A percentile compares a stretch with the other conserved stretches of the same genome.
These are phyloP conservation scores for Pseudogymnoascus sp. DNA, from an alignment of 2,329 filamentous ascomycete genomes.

Conservation along the genomic window DNA sequence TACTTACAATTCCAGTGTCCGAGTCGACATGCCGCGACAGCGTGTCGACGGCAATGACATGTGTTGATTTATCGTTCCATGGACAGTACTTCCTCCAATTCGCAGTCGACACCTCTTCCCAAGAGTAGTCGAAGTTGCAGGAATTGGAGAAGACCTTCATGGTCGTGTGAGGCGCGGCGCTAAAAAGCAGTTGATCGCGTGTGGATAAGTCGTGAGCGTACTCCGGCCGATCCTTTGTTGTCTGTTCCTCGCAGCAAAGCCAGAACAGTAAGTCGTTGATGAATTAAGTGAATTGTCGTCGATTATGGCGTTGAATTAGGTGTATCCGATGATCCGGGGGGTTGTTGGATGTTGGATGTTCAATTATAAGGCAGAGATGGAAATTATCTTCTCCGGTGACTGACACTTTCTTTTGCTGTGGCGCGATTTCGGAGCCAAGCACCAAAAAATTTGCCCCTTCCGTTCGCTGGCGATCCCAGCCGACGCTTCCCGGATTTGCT, in stretches of 20 bases:
- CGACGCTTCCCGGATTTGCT: not conserved
- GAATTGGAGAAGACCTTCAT: constrained; percentile 96
- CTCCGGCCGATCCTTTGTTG: not conserved
- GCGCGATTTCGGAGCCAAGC: not conserved
- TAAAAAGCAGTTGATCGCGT: constrained; percentile 9
- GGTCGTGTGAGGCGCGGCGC: constrained; percentile 18
- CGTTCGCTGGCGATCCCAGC: not conserved
- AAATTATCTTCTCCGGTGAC: not conserved
- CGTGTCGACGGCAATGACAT: constrained; percentile 93
- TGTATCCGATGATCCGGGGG: not conserved
- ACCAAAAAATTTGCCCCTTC: not conserved
- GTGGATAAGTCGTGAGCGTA: not conserved
- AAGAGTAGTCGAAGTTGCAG: constrained; percentile 93
- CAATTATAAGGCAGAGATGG: not conserved
- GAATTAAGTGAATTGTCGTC: not conserved
- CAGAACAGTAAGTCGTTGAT: not conserved
- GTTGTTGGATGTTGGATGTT: not conserved
- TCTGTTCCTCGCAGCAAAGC: not conserved
- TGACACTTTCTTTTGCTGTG: not conserved
- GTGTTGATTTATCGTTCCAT: constrained; percentile 97
- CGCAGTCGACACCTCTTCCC: constrained; percentile 93
- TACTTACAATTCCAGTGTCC: constrained; percentile 55
- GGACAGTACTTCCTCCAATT: constrained; percentile 99
- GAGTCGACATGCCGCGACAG: constrained; percentile 62
- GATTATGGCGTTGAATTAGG: not conserved